Evolutionary conservation across 371 early-diverging fungal species (phyloP), one percentile per base, ranked within the genome.

Genomic region (Zancudomyces culisetae): DNA sequence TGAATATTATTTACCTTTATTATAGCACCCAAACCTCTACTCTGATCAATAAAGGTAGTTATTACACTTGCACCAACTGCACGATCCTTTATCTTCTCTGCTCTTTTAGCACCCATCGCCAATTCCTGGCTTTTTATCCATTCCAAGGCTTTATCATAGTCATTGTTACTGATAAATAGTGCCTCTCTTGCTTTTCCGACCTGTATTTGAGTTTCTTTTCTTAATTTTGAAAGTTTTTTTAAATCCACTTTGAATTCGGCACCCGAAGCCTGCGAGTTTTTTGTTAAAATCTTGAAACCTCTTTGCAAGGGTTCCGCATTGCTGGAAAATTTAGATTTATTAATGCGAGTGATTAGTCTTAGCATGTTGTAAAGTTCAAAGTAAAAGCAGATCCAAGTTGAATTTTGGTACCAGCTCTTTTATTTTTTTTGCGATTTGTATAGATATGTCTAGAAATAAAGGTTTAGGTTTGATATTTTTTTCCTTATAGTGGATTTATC

Each of bases 151-250:
- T 70, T 69, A 41, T 72, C 78, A 56, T 83, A 80, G 67, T 83
- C 77, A 62, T 85, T 84, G 58, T 77, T 69, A 45, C 70, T 70
- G 53, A 73, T 74, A 27, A 75, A 55, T 45, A 91, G 78, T 1
- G 92, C 91, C 61, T 87, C 85, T 53, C 82, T 83, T 41, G 90
- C 92, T 60, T 87, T 87, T 60, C 75, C 70, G 68, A 94, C 82
- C 23, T 83, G 71, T 27, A 85, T 78, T 57, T 85, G 77, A 42
- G 87, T 83, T 56, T 88, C 83, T 68, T 85, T 75, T 54, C 95
- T 78, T 51, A 90, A 63, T 48, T 67, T 59, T 40, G 79, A 76
- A 23, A 92, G 63, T 24, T 83, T 61, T 47, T 77, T 77, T 50
- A 81, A 75, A 56, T 78, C 69, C 42, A 81, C 81, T 62, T 85